Evolutionary conservation across 1,139 yeast genomes (phyloP).

Genomic region (Yamadazyma triangularis): DNA sequence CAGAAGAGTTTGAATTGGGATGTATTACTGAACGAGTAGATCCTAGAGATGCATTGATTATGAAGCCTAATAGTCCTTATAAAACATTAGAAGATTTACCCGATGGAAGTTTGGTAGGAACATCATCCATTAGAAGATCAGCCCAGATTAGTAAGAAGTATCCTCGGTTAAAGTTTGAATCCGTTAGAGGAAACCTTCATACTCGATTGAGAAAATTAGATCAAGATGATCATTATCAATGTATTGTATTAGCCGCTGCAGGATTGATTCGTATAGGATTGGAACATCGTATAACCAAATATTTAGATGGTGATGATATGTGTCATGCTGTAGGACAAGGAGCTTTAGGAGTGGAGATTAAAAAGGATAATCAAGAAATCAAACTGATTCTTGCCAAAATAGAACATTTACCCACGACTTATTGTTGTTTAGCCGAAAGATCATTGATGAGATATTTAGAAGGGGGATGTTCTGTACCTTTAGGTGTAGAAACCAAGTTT

Average conservation of each 20-base stretch:
- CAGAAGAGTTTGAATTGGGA: constrained; percentile 86
- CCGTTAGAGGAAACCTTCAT: constrained; percentile 83
- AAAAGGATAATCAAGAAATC: constrained; percentile 60
- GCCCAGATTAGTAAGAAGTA: constrained; percentile 51
- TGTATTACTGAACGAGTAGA: constrained; percentile 82
- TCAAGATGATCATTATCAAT: constrained; percentile 59
- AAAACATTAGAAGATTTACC: constrained; percentile 71
- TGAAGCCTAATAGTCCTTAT: constrained; percentile 65
- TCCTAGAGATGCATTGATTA: constrained; percentile 90
- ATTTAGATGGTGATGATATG: constrained; percentile 77
- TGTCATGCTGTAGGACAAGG: constrained; percentile 98
- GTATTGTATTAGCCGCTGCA: constrained; percentile 88
- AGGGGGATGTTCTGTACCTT: constrained; percentile 98
- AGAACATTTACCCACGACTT: constrained; percentile 62
- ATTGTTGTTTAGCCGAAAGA: constrained; percentile 88
- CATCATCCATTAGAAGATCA: constrained; percentile 89
- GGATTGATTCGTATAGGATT: constrained; percentile 76
- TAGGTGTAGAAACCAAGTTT: constrained; percentile 74
- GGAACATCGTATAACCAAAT: constrained; percentile 65
- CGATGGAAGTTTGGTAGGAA: constrained; percentile 82
- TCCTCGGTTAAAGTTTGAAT: constrained; percentile 50
- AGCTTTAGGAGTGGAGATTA: constrained; percentile 88
- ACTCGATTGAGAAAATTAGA: constrained; percentile 80
- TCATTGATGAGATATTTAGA: constrained; percentile 82
- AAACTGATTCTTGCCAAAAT: constrained; percentile 56